Percentiles rank a stretch among this genome's conserved stretches.
Conservation (phyloP, 1,284 basidiomycete species). For the Ceratobasidium sp. region DNA sequence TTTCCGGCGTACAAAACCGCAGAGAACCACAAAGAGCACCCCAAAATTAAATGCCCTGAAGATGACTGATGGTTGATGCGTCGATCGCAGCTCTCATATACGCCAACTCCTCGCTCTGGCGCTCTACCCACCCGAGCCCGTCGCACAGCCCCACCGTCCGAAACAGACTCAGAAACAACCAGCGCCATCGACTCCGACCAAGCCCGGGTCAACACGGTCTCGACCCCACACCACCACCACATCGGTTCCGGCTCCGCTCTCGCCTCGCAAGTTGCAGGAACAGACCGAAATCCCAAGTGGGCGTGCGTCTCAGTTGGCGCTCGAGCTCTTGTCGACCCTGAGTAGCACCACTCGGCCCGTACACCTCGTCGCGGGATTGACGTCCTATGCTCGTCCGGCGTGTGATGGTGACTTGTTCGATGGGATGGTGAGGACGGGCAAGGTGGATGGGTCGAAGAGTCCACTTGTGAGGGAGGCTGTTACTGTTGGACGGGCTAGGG, state of each 20-base stretch:
- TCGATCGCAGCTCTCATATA: conserved; percentile 8
- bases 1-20: not conserved
- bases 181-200: not conserved
- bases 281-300: conserved; percentile 17
- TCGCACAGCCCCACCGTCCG: conserved; percentile 3
- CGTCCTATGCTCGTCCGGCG: conserved; percentile 13
- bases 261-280: conserved; percentile 7
- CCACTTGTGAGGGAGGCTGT: conserved; percentile 5
- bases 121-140: conserved; percentile 8
- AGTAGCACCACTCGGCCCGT: conserved; percentile 7
- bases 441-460: conserved; percentile 5
- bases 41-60: not conserved
- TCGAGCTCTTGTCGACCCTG: conserved; percentile 14
- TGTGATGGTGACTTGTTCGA: conserved; percentile 3
- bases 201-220: not conserved
- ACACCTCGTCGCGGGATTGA: not conserved
- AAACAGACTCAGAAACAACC: not conserved
- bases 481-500: conserved; percentile 8
- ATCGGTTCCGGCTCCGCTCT: not conserved
- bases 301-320: conserved; percentile 15
- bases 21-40: too few species aligned
- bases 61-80: not conserved
- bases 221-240: not conserved
- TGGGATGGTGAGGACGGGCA: not conserved
- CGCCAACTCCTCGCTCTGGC: conserved; percentile 24